phyloP scores from a whole-genome alignment of 73 alveolate genomes.

The Blepharisma stoltei region DNA sequence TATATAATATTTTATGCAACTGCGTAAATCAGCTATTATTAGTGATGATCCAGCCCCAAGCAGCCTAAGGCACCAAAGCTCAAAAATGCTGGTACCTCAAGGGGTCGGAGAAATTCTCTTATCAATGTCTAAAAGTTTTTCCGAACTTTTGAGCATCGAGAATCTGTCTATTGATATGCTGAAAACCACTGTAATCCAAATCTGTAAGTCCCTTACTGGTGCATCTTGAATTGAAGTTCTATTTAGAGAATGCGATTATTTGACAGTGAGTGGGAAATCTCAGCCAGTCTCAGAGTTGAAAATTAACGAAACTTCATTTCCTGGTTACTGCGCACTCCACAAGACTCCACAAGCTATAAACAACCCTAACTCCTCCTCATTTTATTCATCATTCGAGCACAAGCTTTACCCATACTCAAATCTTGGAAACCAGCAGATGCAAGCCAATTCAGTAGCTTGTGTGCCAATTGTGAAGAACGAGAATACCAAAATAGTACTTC shows the following conservation, averaged over 20 bases:
- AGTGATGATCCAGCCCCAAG: too few relatives aligned
- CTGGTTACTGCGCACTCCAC: not conserved
- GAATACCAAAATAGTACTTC: not conserved
- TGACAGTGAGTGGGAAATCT: not conserved
- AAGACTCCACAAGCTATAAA: not conserved
- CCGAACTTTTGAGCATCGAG: too few relatives aligned
- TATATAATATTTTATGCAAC: too few relatives aligned
- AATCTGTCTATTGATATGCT: too few relatives aligned
- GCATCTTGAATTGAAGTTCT: not conserved
- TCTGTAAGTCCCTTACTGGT: not conserved
- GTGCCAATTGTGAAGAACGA: not conserved
- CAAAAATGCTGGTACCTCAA: too few relatives aligned
- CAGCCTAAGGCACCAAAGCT: too few relatives aligned
- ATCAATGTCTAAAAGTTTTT: too few relatives aligned
- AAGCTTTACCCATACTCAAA: not conserved
- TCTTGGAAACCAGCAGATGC: not conserved
- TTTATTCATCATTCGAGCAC: not conserved
- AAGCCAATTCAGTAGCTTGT: conserved; percentile 9
- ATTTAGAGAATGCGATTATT: not conserved
- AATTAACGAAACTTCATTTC: not conserved
- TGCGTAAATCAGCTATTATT: too few relatives aligned
- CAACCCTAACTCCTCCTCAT: not conserved
- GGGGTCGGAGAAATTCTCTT: too few relatives aligned
- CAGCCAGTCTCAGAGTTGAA: not conserved
- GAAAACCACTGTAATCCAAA: too few relatives aligned